Evolutionary conservation across 176 grass and related monocot genomes (phyloP), one percentile per base, ranked within the genome.

Genomic region (Leersia perrieri): DNA sequence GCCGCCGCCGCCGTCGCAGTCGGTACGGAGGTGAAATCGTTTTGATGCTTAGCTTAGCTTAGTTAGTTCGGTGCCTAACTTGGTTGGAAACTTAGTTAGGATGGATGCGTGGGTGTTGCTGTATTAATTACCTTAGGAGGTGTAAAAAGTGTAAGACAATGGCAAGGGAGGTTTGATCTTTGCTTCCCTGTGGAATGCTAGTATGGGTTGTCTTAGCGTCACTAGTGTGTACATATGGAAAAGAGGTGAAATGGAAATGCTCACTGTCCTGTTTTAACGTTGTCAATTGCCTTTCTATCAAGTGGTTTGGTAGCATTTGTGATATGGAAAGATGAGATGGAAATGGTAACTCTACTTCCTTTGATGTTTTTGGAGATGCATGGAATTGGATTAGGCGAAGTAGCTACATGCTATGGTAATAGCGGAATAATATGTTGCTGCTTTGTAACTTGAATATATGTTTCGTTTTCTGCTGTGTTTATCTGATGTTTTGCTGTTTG

Each of bases 21-120:
- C 23, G 18, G 35, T 61, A 74, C 38, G 80, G 75, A 88, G 86
- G 86, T 88, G 86, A 83, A 78, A 78, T 72, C 22, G 66, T 65
- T 88, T 73, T 76, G 64, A 5, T 33, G 74, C 74, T 42, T 8
- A 4, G 49, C 49, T n/a, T 53, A 53, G 49, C 49, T 49, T 65
- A 12, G 68, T 26, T 79, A 57, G 60, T 57, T 40, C 1, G 15
- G 53, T 16, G n/a, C 9, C 12, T 58, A 5, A 73, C 30, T 70
- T 63, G 18, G n/a, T 63, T 16, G 23, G 72, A 11, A 49, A 31
- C 64, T 51, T 69, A 68, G 72, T n/a, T n/a, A n/a, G n/a, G n/a
- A n/a, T n/a, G n/a, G 44, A 76, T 53, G 65, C 33, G 40, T 76
- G 39, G 78, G 51, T 69, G 25, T 22, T 29, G 42, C 38, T 12